Evolutionary conservation across 1,139 yeast genomes (phyloP).

Genomic region (Blastobotrys proliferans): DNA sequence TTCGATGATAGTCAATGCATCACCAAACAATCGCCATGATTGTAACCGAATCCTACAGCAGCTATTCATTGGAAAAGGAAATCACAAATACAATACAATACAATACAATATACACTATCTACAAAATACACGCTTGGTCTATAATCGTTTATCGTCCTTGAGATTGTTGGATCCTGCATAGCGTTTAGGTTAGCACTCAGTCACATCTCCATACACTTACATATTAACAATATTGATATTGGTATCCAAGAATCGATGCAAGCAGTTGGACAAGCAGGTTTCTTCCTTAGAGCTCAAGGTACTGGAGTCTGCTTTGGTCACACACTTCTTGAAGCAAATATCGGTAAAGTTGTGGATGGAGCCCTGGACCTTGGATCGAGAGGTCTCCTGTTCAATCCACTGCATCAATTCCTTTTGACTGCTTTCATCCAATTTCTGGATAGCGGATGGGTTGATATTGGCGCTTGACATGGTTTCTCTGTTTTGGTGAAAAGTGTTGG

Average conservation of each 20-base stretch:
- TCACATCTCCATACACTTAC: slow-evolving; percentile 30
- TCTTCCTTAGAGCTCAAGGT: slow-evolving; percentile 59
- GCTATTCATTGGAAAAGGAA: no score
- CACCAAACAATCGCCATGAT: no score
- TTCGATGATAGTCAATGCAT: no score
- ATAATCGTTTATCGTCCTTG: slow-evolving; percentile 20
- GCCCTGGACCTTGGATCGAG: slow-evolving; percentile 84
- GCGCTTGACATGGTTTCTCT: slow-evolving; percentile 55
- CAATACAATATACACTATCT: no score
- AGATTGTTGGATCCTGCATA: slow-evolving; percentile 24
- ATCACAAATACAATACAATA: no score
- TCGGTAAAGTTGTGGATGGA: slow-evolving; percentile 84
- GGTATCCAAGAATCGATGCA: slow-evolving; percentile 81
- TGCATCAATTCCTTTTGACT: slow-evolving; percentile 70
- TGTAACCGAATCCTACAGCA: no score
- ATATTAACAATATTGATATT: slow-evolving; percentile 78
- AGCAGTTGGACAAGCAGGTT: slow-evolving; percentile 71
- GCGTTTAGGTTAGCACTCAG: slow-evolving; percentile 2
- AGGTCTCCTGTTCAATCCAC: slow-evolving; percentile 77
- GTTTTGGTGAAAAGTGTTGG: not conserved
- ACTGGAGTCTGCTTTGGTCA: slow-evolving; percentile 48
- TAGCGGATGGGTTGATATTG: slow-evolving; percentile 54
- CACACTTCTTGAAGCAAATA: slow-evolving; percentile 85
- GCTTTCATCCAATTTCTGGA: slow-evolving; percentile 62
- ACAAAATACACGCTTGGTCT: no score